phyloP scores from a whole-genome alignment of 2,329 filamentous ascomycete species.

The Hypoxylon sp. region DNA sequence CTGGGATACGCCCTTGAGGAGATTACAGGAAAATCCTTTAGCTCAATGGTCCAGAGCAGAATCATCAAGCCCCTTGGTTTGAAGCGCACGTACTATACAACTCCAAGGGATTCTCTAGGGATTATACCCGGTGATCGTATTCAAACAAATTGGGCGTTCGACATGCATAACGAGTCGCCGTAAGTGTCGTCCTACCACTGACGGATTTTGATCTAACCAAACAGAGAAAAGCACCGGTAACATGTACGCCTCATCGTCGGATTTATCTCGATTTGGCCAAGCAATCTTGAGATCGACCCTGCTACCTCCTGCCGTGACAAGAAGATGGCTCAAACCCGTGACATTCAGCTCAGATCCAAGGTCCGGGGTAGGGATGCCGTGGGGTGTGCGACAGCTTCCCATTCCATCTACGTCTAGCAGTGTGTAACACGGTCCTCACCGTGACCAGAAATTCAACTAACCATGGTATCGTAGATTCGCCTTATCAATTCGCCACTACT shows the following conservation, averaged over 20 bases:
- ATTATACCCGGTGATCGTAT: conserved; percentile 56
- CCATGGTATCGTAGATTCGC: conserved; percentile 36
- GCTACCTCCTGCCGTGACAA: conserved; percentile 52
- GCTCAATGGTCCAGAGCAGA: conserved; percentile 51
- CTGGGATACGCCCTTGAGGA: conserved; percentile 57
- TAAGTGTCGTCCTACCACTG: conserved; percentile 33
- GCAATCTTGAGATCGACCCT: conserved; percentile 54
- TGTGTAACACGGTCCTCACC: conserved; percentile 7
- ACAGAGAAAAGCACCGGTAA: conserved; percentile 52
- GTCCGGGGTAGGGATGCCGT: conserved; percentile 54
- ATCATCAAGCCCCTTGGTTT: conserved; percentile 55
- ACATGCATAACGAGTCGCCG: conserved; percentile 54
- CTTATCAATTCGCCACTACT: conserved; percentile 52
- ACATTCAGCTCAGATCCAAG: conserved; percentile 53
- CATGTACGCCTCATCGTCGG: conserved; percentile 54
- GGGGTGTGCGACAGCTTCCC: conserved; percentile 54
- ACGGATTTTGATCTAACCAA: conserved; percentile 1
- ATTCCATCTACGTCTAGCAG: conserved; percentile 38
- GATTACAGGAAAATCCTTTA: conserved; percentile 55
- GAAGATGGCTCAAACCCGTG: conserved; percentile 55
- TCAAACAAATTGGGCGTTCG: conserved; percentile 54
- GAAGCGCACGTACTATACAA: conserved; percentile 53
- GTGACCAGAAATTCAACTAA: not conserved
- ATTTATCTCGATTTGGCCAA: conserved; percentile 53
- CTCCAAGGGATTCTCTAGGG: conserved; percentile 53